These are phyloP conservation scores for Neurospora sp. DNA, from an alignment of 495 filamentous ascomycete genomes.

Conservation along the genomic window DNA sequence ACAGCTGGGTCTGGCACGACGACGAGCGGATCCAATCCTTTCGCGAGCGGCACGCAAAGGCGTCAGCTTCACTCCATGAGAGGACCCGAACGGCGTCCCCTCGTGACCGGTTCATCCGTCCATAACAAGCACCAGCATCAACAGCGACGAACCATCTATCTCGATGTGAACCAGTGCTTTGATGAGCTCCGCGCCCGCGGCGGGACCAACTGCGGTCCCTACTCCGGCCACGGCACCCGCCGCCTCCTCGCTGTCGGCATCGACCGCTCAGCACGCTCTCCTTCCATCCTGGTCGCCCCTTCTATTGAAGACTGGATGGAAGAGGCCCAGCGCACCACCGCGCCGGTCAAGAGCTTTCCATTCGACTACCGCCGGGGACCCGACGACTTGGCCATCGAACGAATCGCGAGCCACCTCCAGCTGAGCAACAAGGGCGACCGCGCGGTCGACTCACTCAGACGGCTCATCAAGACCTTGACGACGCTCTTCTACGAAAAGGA, in stretches of 20 bases:
- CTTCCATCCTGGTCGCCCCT: constrained; percentile 57
- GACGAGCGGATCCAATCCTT: constrained; percentile 27
- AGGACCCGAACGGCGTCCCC: neutral
- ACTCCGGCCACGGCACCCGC: constrained; percentile 23
- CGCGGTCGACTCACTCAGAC: constrained; percentile 27
- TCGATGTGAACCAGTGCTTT: constrained; percentile 48
- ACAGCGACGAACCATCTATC: constrained; percentile 48
- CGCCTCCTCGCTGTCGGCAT: constrained; percentile 50
- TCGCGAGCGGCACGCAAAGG: constrained; percentile 4
- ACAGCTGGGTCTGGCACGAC: constrained; percentile 15
- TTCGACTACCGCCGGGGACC: constrained; percentile 46
- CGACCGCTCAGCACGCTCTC: constrained; percentile 52
- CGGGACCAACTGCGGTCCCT: constrained; percentile 37
- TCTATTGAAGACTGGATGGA: constrained; percentile 32
- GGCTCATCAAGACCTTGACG: constrained; percentile 44
- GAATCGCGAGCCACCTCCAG: constrained; percentile 18
- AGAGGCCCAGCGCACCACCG: constrained; percentile 12
- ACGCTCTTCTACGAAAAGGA: constrained; percentile 58
- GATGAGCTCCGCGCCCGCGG: constrained; percentile 44
- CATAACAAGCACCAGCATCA: neutral
- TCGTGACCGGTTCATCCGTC: neutral
- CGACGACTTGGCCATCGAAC: constrained; percentile 41
- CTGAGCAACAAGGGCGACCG: constrained; percentile 10
- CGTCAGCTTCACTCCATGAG: constrained; percentile 11
- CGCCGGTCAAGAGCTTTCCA: constrained; percentile 43